A percentile compares a stretch with the other conserved stretches of the same genome.
Conservation (phyloP, 768 basidiomycete species). For the Rhizopogon sp. region DNA sequence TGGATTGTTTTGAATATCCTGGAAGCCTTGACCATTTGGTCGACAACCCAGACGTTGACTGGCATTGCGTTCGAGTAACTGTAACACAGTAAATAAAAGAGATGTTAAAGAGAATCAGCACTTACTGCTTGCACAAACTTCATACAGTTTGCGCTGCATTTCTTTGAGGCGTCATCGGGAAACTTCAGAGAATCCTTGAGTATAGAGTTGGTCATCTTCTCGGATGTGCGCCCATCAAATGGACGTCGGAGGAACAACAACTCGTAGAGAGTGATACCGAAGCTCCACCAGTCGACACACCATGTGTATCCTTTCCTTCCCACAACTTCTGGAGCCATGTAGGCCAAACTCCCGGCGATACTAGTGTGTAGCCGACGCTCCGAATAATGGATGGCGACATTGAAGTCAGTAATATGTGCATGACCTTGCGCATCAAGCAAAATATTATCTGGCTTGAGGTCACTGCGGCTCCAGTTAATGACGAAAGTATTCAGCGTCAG, state of each 20-base stretch:
- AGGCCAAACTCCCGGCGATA: slow-evolving; percentile 97
- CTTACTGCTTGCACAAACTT: slow-evolving; percentile 64
- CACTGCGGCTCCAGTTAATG: slow-evolving; percentile 41
- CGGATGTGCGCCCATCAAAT: slow-evolving; percentile 86
- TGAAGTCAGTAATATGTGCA: slow-evolving; percentile 97
- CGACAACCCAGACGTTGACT: slow-evolving; percentile 78
- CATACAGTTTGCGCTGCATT: slow-evolving; percentile 63
- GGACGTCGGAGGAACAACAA: slow-evolving; percentile 80
- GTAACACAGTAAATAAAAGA: background rate
- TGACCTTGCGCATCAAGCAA: slow-evolving; percentile 91
- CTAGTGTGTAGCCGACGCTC: slow-evolving; percentile 84
- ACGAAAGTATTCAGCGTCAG: background rate
- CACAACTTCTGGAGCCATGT: slow-evolving; percentile 99
- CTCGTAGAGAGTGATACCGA: slow-evolving; percentile 88
- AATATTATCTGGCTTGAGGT: slow-evolving; percentile 97
- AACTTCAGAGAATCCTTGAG: slow-evolving; percentile 73
- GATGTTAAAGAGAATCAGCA: slow-evolving; percentile 7
- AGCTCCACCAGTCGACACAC: slow-evolving; percentile 94
- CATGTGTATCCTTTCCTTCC: slow-evolving; percentile 89
- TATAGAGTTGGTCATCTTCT: slow-evolving; percentile 86
- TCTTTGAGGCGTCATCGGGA: slow-evolving; percentile 60
- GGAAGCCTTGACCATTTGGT: slow-evolving; percentile 61
- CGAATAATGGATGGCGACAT: slow-evolving; percentile 97
- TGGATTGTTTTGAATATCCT: slow-evolving; percentile 74
- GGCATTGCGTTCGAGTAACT: slow-evolving; percentile 86